phyloP scores from a whole-genome alignment of 257 asterid species.

The Solanum chilense region DNA sequence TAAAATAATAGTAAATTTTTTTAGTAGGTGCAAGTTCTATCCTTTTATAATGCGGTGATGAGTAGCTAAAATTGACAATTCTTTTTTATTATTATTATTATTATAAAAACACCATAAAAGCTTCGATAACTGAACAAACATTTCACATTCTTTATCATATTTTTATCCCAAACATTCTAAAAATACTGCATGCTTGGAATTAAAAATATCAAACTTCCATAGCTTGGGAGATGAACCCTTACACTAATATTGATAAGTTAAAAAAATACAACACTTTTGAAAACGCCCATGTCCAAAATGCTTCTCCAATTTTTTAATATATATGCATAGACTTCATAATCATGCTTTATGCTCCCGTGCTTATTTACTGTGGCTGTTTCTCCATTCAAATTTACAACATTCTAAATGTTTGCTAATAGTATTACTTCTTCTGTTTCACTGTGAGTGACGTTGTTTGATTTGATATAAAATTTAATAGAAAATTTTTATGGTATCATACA shows the following conservation, averaged over 20 bases:
- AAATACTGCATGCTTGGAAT: constrained; percentile 16
- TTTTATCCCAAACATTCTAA: background rate
- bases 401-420: background rate
- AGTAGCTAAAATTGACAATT: background rate
- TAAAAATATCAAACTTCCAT: constrained; percentile 1
- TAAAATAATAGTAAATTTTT: background rate
- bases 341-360: constrained; percentile 27
- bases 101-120: background rate
- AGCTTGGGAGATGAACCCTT: constrained; percentile 7
- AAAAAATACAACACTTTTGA: background rate
- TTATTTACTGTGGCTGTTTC: constrained; percentile 7
- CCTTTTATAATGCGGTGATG: background rate
- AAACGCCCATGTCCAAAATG: background rate
- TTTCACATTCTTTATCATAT: background rate
- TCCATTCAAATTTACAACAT: constrained; percentile 1
- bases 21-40: background rate
- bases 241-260: background rate
- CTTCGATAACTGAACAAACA: background rate
- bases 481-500: too few relatives aligned
- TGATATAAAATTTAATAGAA: background rate
- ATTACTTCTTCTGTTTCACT: background rate
- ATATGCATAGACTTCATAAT: constrained; percentile 24
- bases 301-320: background rate
- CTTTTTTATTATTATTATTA: background rate
- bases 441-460: rapidly evolving